Conservation (phyloP, 352 stramenopile genomes). For the Pythium sukuiense region DNA sequence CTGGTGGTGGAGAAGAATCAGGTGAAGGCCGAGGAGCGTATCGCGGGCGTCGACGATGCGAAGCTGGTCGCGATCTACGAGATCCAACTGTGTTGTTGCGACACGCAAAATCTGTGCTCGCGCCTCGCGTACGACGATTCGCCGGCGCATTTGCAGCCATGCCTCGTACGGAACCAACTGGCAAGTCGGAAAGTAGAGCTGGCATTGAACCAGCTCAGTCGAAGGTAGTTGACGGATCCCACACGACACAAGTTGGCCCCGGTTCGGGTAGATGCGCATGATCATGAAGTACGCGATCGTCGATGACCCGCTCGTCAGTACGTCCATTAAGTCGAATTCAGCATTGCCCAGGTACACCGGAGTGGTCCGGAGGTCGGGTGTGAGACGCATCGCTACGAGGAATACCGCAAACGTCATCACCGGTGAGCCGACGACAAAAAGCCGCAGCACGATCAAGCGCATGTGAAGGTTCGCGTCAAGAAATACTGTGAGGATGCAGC, state of each 20-base stretch:
- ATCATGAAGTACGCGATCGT: slow-evolving; percentile 22
- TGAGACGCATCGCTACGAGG: slow-evolving; percentile 2
- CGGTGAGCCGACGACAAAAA: slow-evolving; percentile 10
- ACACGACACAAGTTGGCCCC: neutral
- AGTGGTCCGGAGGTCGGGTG: neutral
- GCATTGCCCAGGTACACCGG: neutral
- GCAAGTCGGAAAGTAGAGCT: slow-evolving; percentile 19
- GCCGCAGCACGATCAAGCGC: slow-evolving; percentile 11
- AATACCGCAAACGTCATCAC: slow-evolving; percentile 2
- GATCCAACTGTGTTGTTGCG: slow-evolving; percentile 8
- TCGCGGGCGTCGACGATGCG: slow-evolving; percentile 18
- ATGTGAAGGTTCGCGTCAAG: slow-evolving; percentile 24
- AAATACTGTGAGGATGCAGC: slow-evolving; percentile 15
- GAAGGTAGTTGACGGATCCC: neutral
- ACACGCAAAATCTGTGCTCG: neutral
- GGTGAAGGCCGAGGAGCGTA: slow-evolving; percentile 1
- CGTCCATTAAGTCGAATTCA: slow-evolving; percentile 4
- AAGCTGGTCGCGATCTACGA: slow-evolving; percentile 17
- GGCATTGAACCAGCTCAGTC: slow-evolving; percentile 9
- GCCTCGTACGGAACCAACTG: slow-evolving; percentile 8
- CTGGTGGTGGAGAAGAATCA: neutral
- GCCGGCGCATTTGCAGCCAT: neutral
- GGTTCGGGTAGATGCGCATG: slow-evolving; percentile 10
- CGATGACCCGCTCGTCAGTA: slow-evolving; percentile 1
- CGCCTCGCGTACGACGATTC: neutral